Evolutionary conservation across 192 early-diverging fungal genomes (phyloP).

Genomic region (Jimgerdemannia flammicorona): DNA sequence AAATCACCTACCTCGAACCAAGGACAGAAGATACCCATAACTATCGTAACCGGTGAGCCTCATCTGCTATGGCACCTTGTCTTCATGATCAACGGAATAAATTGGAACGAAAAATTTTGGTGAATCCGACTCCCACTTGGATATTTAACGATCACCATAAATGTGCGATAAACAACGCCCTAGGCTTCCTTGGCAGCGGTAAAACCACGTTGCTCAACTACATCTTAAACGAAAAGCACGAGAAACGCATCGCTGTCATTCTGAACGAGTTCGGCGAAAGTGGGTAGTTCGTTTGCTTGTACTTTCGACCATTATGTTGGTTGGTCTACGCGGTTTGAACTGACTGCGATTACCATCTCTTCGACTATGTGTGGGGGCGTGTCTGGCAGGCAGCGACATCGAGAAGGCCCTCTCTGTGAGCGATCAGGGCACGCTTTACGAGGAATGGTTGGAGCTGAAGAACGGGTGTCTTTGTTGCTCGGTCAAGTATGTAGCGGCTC

Average conservation of each 20-base stretch:
- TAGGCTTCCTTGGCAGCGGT: constrained; percentile 78
- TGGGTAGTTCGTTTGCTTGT: constrained; percentile 1
- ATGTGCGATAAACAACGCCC: no score
- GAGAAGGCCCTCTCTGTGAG: constrained; percentile 88
- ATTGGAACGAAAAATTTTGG: neutral
- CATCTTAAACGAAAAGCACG: constrained; percentile 78
- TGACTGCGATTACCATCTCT: neutral
- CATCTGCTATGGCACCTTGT: neutral
- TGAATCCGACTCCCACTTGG: neutral
- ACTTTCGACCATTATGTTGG: neutral
- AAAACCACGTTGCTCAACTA: constrained; percentile 93
- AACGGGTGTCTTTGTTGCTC: constrained; percentile 99
- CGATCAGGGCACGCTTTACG: constrained; percentile 77
- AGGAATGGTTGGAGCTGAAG: constrained; percentile 96
- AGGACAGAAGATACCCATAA: constrained; percentile 34
- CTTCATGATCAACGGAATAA: neutral
- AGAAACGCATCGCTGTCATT: constrained; percentile 96
- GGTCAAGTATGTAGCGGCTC: constrained; percentile 63
- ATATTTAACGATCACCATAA: constrained; percentile 14
- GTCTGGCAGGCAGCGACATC: constrained; percentile 70
- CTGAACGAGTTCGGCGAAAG: constrained; percentile 98
- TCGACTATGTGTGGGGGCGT: neutral
- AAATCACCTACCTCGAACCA: no score
- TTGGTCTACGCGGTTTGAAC: neutral
- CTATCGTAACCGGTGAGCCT: constrained; percentile 36